Percentiles rank a stretch among this genome's conserved stretches.
These are phyloP conservation scores for Tephrocybe sp. DNA, from an alignment of 768 basidiomycete species.

Conservation along the genomic window DNA sequence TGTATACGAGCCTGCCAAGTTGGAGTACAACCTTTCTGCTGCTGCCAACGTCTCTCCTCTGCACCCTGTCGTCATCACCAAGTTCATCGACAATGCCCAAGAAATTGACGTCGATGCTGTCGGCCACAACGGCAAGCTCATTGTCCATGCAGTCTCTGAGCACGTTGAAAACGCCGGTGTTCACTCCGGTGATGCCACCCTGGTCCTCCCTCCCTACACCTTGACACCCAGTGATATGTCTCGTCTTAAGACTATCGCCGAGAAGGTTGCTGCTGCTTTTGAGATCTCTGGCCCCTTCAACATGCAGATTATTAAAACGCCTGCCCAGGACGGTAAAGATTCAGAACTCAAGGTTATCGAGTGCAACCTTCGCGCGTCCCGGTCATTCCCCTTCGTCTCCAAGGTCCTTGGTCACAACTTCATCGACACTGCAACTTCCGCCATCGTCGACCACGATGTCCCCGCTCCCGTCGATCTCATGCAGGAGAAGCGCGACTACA, in stretches of 20 bases:
- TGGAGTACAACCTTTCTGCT: constrained; percentile 94
- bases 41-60: constrained; percentile 95
- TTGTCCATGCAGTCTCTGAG: constrained; percentile 95
- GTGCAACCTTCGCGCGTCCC: constrained; percentile 96
- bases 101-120: constrained; percentile 99
- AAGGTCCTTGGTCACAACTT: constrained; percentile 98
- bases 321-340: constrained; percentile 47
- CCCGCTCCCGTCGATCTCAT: constrained; percentile 92
- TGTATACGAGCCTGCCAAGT: constrained; percentile 83
- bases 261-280: constrained; percentile 93
- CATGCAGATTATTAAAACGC: constrained; percentile 97
- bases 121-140: constrained; percentile 85
- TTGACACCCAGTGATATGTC: constrained; percentile 71
- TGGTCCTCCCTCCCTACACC: constrained; percentile 94
- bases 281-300: constrained; percentile 98
- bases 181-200: constrained; percentile 97
- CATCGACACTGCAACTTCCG: constrained; percentile 88
- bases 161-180: constrained; percentile 99
- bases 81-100: constrained; percentile 97
- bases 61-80: constrained; percentile 97
- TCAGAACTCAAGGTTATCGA: constrained; percentile 94
- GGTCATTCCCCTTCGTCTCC: constrained; percentile 98
- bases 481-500: constrained; percentile 86
- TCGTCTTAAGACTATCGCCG: constrained; percentile 89
- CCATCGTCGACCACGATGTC: constrained; percentile 82